Base-by-base conservation (phyloP, 352 stramenopile species). In the Paralagenidium karlingii region DNA sequence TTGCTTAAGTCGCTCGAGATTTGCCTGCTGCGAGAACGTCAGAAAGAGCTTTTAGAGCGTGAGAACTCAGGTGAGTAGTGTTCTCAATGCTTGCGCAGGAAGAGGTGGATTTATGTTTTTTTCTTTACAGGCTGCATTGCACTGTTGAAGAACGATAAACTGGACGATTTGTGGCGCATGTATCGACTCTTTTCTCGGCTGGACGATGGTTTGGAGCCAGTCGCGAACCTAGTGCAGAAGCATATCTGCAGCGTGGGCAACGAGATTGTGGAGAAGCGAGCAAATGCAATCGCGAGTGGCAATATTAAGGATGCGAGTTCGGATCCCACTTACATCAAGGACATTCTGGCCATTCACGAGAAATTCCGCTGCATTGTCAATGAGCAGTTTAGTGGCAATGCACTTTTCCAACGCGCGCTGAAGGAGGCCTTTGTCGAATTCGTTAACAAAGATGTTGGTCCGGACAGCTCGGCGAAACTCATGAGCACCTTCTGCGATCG, bases 351-450 rank as follows among this genome's bases (percentile, higher is more conserved):
- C 12, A 89, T 97, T 34, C 93, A 98, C 68, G 94, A 99, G 49
- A 98, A 98, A 58, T 99, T 98, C 67, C 76, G 96, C 24, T 87
- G 68, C 36, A 84, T 99, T 20, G 94, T 99, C 44, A 96, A 96
- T 45, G 83, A 96, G 31, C 91, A 98, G 45, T 99, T 99, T 63
- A 68, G 77, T 8, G 87, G 82, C 33, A 96, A 99, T 55, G 92
- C 93, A 24, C 75, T 99, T 1, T 99, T 99, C 53, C 94, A 99
- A 66, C 99, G 98, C 69, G 96, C 95, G 2, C 66, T 99, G 32
- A 99, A 99, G 67, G 95, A 99, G 41, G 96, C 96, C 0, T 99
- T 99, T 62, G 92, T 98, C 20, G 93, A 98, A 50, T 97, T 99
- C 63, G 86, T 99, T 9, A 99, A 99, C 71, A 96, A 96, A 47